Base-by-base conservation (phyloP, 441 rosid genomes). In the Adansonia gregorii region DNA sequence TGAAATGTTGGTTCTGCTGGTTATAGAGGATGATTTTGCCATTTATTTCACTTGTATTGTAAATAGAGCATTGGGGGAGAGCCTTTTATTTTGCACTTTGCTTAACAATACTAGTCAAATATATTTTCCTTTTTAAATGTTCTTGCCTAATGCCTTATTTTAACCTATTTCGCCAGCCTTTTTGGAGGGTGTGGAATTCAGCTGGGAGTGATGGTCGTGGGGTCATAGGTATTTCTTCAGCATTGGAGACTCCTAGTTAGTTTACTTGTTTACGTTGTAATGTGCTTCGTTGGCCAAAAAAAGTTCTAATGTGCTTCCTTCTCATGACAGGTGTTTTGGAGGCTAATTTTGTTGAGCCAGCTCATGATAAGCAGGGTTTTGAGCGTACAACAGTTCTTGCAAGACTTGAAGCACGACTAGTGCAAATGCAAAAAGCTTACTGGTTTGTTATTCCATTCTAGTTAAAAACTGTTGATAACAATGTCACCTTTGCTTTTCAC, bases 131-230 rank as follows among this genome's bases (percentile, higher is more conserved):
- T 31, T 9, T 17, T 4, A 10, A 10, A 31, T 35, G 24, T 12
- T n/a, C n/a, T 31, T 49, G 63, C 19, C 63, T 64, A n/a, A 75
- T 31, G 19, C 14, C n/a, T 64, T 17, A 2, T 19, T 22, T 63
- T 31, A 48, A 22, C n/a, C 64, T 0, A 46, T 77, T 39, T 77
- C 83, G 68, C 76, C 91, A 96, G 99, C 99, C 98, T 60, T 96
- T 94, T 82, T 96, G 98, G 98, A 94, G 98, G 92, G 81, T 96
- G 31, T 96, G 99, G 98, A 94, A 96, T 89, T 87, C 99, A 75
- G 82, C 97, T 12, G 98, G 94, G 78, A 93, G 98, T 88, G 90
- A 86, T 81, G 98, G 99, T 17, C 97, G 99, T 79, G 99, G 98
- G n/a, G 95, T 94, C 72, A 89, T 96, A 81, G 99, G 99, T 96